These are phyloP conservation scores for Zygoascus hellenicus DNA, from an alignment of 1,139 yeast species.

Conservation along the genomic window DNA sequence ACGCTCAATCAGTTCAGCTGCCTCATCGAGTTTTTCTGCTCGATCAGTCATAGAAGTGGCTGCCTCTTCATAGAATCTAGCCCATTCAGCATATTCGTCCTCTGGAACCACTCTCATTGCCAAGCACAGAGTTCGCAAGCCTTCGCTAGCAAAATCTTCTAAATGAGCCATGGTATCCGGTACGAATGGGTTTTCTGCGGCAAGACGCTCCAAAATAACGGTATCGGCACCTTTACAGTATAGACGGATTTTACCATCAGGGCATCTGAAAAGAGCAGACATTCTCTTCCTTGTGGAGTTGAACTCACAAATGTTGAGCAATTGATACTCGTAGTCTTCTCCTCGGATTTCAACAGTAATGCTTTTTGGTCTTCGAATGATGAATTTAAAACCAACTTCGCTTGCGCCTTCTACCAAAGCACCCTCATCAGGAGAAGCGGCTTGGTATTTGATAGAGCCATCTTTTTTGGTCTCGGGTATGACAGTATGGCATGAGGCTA, in stretches of 20 bases:
- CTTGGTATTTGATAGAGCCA: conserved; percentile 75
- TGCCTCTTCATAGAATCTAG: conserved; percentile 61
- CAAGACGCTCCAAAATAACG: conserved; percentile 80
- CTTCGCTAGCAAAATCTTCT: conserved; percentile 96
- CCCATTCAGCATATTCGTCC: conserved; percentile 67
- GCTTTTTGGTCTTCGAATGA: conserved; percentile 77
- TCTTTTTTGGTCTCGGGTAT: conserved; percentile 74
- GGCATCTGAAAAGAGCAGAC: conserved; percentile 92
- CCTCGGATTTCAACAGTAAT: conserved; percentile 57
- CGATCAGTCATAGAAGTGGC: conserved; percentile 76
- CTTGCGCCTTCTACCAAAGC: conserved; percentile 98
- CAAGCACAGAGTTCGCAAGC: conserved; percentile 88
- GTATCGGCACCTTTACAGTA: conserved; percentile 98
- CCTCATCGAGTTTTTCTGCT: conserved; percentile 70
- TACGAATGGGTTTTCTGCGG: conserved; percentile 70
- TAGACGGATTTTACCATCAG: conserved; percentile 84
- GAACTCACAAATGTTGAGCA: conserved; percentile 89
- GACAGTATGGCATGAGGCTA: conserved; percentile 95
- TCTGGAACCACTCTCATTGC: conserved; percentile 80
- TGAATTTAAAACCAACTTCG: conserved; percentile 73
- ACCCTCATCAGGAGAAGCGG: conserved; percentile 99
- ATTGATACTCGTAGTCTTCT: conserved; percentile 56
- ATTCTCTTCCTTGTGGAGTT: conserved; percentile 96
- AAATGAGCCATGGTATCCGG: conserved; percentile 78
- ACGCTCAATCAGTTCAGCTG: conserved; percentile 76